phyloP scores from a whole-genome alignment of 108 stramenopile genomes.

The Chaetoceros tenuissimus region DNA sequence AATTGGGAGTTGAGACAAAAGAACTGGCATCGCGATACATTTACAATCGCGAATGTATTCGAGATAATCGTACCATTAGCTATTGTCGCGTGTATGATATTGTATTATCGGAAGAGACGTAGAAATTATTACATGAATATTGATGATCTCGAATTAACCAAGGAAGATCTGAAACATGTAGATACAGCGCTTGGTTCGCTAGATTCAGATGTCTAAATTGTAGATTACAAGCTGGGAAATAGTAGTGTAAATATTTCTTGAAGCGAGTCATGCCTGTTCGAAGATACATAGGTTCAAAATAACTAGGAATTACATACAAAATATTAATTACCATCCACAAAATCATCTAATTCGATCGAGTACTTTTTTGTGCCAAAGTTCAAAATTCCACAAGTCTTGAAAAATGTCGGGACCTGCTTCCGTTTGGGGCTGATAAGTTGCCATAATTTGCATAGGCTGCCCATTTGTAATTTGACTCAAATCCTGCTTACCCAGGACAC shows the following conservation, averaged over 20 bases:
- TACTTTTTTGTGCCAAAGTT: slow-evolving; percentile 58
- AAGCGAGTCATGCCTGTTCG: too few species aligned
- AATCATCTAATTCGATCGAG: too few species aligned
- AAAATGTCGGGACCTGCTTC: slow-evolving; percentile 2
- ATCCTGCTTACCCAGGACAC: slow-evolving; percentile 47
- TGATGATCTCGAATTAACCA: not conserved
- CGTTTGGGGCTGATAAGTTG: slow-evolving; percentile 13
- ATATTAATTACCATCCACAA: too few species aligned
- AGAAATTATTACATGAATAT: not conserved
- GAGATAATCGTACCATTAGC: too few species aligned
- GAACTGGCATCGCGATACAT: too few species aligned
- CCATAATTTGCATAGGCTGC: slow-evolving; percentile 61
- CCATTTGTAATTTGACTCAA: slow-evolving; percentile 50
- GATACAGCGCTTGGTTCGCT: not conserved
- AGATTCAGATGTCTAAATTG: not conserved
- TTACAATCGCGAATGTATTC: too few species aligned
- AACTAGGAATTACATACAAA: too few species aligned
- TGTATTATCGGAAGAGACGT: not conserved
- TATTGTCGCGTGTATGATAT: not conserved
- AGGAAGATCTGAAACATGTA: not conserved
- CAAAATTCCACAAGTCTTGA: slow-evolving; percentile 60
- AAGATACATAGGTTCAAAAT: too few species aligned
- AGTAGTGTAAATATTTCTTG: too few species aligned
- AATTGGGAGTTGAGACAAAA: not conserved
- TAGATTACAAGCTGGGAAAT: too few species aligned